Evolutionary conservation across 1,139 yeast genomes (phyloP).

Genomic region (Pichia sp.): DNA sequence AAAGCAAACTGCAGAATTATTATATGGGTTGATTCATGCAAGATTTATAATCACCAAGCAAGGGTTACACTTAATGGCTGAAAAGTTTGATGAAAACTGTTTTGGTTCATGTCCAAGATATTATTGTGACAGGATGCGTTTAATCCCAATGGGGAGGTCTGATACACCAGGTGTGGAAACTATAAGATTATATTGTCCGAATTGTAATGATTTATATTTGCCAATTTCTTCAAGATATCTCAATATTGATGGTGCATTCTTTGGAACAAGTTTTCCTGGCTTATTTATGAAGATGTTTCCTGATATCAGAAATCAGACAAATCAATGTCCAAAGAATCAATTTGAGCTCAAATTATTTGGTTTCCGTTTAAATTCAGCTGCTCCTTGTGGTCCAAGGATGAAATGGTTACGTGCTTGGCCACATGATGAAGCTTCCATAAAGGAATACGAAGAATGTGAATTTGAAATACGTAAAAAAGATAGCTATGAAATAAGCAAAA

Average conservation of each 20-base stretch:
- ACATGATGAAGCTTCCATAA: constrained; percentile 36
- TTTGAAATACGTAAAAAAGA: constrained; percentile 40
- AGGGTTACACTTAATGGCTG: constrained; percentile 93
- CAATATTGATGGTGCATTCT: constrained; percentile 91
- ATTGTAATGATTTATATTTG: constrained; percentile 84
- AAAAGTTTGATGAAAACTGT: constrained; percentile 80
- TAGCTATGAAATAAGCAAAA: not conserved
- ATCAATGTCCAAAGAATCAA: constrained; percentile 44
- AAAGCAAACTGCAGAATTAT: constrained; percentile 83
- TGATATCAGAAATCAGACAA: constrained; percentile 55
- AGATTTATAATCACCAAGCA: constrained; percentile 82
- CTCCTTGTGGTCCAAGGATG: constrained; percentile 88
- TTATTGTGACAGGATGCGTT: constrained; percentile 84
- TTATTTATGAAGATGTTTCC: constrained; percentile 84
- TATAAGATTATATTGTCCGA: constrained; percentile 87
- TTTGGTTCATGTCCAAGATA: constrained; percentile 92
- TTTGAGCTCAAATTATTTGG: constrained; percentile 83
- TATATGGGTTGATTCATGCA: constrained; percentile 93
- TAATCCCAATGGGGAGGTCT: constrained; percentile 86
- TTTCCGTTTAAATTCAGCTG: constrained; percentile 67
- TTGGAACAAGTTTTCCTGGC: constrained; percentile 95
- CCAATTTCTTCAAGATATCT: constrained; percentile 81
- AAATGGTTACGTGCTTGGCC: constrained; percentile 63
- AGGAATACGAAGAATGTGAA: constrained; percentile 58
- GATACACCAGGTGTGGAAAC: constrained; percentile 91